Conservation (phyloP, 2,329 filamentous ascomycete species). For the Trichoderma pleuroti region DNA sequence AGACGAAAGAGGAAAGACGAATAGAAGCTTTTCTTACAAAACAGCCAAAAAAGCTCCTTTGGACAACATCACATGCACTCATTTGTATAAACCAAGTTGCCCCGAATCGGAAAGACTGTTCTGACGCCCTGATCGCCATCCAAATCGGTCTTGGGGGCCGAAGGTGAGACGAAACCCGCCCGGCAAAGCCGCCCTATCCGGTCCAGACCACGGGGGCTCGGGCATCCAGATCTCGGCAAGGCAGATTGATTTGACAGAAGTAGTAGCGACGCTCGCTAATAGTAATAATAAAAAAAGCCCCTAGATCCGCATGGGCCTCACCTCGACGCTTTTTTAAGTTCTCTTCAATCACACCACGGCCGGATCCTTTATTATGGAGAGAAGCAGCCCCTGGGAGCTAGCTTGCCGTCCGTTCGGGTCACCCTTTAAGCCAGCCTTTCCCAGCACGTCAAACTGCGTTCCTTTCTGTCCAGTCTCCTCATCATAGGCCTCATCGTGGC, state of each 20-base stretch:
- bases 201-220: not conserved
- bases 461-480: not conserved
- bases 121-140: not conserved
- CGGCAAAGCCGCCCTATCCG: slow-evolving; percentile 11
- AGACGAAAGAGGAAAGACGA: not conserved
- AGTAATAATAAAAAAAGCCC: not conserved
- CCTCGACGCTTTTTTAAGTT: slow-evolving; percentile 2
- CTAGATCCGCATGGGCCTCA: not conserved
- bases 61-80: not conserved
- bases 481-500: not conserved
- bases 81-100: not conserved
- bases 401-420: not conserved
- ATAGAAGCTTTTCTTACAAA: not conserved
- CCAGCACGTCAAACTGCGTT: not conserved
- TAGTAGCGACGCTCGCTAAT: slow-evolving; percentile 1
- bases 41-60: not conserved
- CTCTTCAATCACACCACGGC: not conserved
- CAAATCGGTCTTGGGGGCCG: not conserved
- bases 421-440: not conserved
- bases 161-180: slow-evolving; percentile 11
- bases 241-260: not conserved
- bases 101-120: slow-evolving; percentile 4
- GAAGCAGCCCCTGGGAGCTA: slow-evolving; percentile 3
- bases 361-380: not conserved
- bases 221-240: slow-evolving; percentile 7